Conservation (phyloP, 1,139 yeast genomes). For the Magnusiomyces ingens region DNA sequence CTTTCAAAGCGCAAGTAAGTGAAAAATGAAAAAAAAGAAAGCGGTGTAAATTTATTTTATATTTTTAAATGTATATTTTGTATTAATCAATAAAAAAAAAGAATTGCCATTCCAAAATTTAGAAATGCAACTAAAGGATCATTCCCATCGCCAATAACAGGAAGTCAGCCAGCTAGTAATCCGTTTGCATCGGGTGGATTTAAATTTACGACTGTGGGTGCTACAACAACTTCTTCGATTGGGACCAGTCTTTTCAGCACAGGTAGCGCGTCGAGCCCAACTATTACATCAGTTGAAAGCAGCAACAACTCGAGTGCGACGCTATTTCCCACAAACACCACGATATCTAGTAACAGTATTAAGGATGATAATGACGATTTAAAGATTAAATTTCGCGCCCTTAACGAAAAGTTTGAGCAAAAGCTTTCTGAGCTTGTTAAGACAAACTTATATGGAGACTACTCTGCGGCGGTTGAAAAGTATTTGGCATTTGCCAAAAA, state of each 20-base stretch:
- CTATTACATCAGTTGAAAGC: not conserved
- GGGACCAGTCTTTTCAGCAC: not conserved
- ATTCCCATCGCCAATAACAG: too few species aligned
- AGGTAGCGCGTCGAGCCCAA: not conserved
- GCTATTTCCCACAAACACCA: not conserved
- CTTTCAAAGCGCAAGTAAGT: not conserved
- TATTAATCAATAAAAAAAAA: not conserved
- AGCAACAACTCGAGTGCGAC: not conserved
- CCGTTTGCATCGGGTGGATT: not conserved
- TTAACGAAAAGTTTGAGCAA: slow-evolving; percentile 8
- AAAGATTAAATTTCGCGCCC: slow-evolving; percentile 8
- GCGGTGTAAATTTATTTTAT: too few species aligned
- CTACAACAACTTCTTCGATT: too few species aligned
- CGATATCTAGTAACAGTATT: too few species aligned
- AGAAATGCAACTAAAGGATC: not conserved
- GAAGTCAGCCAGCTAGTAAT: not conserved
- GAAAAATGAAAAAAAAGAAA: not conserved
- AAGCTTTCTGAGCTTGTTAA: slow-evolving; percentile 6
- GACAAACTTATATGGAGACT: slow-evolving; percentile 7
- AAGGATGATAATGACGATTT: slow-evolving; percentile 3
- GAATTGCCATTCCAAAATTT: not conserved
- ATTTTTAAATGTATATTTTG: not conserved
- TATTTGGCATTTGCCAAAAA: slow-evolving; percentile 8
- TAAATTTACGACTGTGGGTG: not conserved
- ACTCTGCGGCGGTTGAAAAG: slow-evolving; percentile 1